Percentiles rank a stretch among this genome's conserved stretches.
phyloP scores from a whole-genome alignment of 2,329 filamentous ascomycete genomes.

The Herpotrichia juniperi region DNA sequence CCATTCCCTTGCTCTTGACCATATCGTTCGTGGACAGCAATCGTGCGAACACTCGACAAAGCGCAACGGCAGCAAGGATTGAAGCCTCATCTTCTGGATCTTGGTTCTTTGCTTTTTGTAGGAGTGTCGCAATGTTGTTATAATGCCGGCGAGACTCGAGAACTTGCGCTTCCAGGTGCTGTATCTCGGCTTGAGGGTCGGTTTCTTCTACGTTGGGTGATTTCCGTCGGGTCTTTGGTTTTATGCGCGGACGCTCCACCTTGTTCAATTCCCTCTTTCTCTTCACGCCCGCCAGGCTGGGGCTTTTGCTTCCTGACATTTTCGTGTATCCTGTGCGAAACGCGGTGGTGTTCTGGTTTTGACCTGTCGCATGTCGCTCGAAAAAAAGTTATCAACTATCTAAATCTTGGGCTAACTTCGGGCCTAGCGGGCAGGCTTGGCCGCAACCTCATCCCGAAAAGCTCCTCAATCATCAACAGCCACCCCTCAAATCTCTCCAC shows the following conservation, averaged over 20 bases:
- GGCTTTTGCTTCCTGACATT: slow-evolving; percentile 45
- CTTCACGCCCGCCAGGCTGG: slow-evolving; percentile 45
- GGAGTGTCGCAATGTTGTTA: slow-evolving; percentile 81
- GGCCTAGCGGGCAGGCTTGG: not conserved
- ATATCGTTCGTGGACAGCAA: slow-evolving; percentile 77
- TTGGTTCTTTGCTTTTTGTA: slow-evolving; percentile 61
- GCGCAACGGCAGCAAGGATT: slow-evolving; percentile 74
- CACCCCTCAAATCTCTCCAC: slow-evolving; percentile 43
- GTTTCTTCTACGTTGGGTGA: slow-evolving; percentile 36
- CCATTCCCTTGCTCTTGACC: slow-evolving; percentile 66
- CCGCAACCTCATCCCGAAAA: slow-evolving; percentile 8
- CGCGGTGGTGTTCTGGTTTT: not conserved
- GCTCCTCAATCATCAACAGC: slow-evolving; percentile 34
- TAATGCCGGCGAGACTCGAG: slow-evolving; percentile 87
- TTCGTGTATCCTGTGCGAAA: not conserved
- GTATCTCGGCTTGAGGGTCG: slow-evolving; percentile 68
- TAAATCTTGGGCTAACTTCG: slow-evolving; percentile 32
- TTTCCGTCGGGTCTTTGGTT: slow-evolving; percentile 43
- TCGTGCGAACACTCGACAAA: slow-evolving; percentile 86
- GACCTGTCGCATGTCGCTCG: not conserved
- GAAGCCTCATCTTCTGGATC: slow-evolving; percentile 61
- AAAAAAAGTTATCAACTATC: slow-evolving; percentile 27
- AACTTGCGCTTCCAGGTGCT: slow-evolving; percentile 80
- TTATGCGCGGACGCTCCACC: slow-evolving; percentile 45
- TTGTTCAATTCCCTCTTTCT: slow-evolving; percentile 48